Evolutionary conservation across 257 asterid genomes (phyloP).

Genomic region (Penstemon barbatus): DNA sequence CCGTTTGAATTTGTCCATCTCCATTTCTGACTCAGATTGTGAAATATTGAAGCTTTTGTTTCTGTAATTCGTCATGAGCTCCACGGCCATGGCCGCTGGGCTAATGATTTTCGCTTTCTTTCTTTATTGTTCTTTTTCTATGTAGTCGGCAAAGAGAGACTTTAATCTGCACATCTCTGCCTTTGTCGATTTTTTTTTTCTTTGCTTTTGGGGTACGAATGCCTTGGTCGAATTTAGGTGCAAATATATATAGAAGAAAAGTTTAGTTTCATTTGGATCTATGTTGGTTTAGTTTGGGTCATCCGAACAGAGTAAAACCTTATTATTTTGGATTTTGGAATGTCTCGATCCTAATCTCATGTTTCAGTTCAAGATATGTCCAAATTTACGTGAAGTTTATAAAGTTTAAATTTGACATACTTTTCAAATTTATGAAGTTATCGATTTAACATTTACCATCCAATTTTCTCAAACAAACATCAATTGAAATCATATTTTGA

Average conservation of each 20-base stretch:
- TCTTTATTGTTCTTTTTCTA: background rate
- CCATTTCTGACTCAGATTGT: slow-evolving; percentile 58
- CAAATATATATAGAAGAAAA: slow-evolving; percentile 33
- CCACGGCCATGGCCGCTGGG: slow-evolving; percentile 72
- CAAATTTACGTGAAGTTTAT: no score
- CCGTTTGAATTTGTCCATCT: slow-evolving; percentile 57
- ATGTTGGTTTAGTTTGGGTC: no score
- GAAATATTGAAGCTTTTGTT: slow-evolving; percentile 33
- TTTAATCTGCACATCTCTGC: slow-evolving; percentile 42
- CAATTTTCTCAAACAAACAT: no score
- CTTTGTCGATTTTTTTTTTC: slow-evolving; percentile 44
- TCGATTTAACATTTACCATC: no score
- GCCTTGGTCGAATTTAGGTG: slow-evolving; percentile 73
- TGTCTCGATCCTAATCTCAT: no score
- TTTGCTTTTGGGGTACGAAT: background rate
- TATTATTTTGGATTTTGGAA: no score
- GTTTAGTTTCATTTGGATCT: no score
- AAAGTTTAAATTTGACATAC: no score
- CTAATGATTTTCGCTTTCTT: background rate
- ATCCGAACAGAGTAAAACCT: no score
- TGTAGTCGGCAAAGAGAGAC: background rate
- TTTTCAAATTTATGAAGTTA: no score
- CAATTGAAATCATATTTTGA: no score
- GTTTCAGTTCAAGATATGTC: no score
- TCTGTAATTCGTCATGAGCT: slow-evolving; percentile 60